Evolutionary conservation across 2,329 filamentous ascomycete genomes (phyloP).

Genomic region (Harringtonia aguacate): DNA sequence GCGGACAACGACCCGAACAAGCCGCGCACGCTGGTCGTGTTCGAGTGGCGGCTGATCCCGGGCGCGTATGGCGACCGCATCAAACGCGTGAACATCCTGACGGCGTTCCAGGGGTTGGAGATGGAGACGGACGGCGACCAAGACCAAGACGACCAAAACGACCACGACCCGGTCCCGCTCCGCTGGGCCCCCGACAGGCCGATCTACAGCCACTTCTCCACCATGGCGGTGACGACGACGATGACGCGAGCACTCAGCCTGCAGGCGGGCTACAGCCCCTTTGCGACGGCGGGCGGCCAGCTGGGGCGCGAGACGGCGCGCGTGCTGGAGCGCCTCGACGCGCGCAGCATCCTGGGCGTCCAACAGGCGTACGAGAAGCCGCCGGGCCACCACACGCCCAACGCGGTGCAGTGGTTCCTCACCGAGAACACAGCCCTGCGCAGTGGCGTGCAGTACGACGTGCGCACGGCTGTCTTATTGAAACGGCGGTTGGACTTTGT

Average conservation of each 20-base stretch:
- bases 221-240: neutral
- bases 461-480: too few species aligned
- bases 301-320: neutral
- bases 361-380: neutral
- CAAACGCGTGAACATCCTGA: neutral
- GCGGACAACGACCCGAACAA: neutral
- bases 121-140: neutral
- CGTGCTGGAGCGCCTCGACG: neutral
- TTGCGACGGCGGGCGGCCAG: neutral
- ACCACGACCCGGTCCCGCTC: neutral
- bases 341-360: neutral
- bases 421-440: neutral
- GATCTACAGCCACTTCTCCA: neutral
- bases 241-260: neutral
- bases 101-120: neutral
- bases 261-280: neutral
- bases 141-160: too few species aligned
- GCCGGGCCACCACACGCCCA: neutral
- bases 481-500: too few species aligned
- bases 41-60: slow-evolving; percentile 1
- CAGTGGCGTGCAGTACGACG: neutral
- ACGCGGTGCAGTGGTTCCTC: neutral
- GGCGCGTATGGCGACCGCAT: neutral
- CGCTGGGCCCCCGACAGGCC: neutral
- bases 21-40: slow-evolving; percentile 1